Evolutionary conservation across 352 stramenopile species (phyloP), one percentile per base, ranked within the genome.

Genomic region (Thraustochytrium striatum): DNA sequence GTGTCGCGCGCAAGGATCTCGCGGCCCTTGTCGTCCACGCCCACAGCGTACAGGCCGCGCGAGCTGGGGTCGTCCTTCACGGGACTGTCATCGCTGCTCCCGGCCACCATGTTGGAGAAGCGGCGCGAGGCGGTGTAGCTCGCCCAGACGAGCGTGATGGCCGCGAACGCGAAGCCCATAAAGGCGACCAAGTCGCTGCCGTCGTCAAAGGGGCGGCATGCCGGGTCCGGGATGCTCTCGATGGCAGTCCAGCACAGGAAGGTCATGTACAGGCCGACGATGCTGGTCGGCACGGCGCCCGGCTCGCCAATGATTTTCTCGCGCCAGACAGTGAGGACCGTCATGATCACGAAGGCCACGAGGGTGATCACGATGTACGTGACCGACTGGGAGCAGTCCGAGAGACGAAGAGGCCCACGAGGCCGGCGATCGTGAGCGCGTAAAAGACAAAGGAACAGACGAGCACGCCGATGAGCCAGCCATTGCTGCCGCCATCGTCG

Each of bases 221-320:
- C 47, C 21, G 9, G 5, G 25, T 72, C 57, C 19, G 52, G 52
- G 32, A 59, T 81, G 30, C 57, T 79, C 55, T 70, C 59, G 38
- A 57, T 78, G 5, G 70, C 70, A 75, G 55, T 59, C 55, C 55
- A 80, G 21, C 61, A n/a, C 16, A 80, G 44, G 57, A 79, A 80
- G n/a, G 5, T 59, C 5, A 57, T 73, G 57, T 80, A 80, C 19
- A 38, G 8, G 35, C 79, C 44, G 55, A 80, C 70, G 28, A 80
- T 59, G 38, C 35, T 19, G 3, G 52, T 38, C 0, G 70, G 70
- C 35, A 75, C 43, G 28, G 52, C 65, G 39, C 65, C 65, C 7
- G 65, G 43, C 8, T 53, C 50, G 33, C 33, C 65, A 21, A 36
- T 61, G 65, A 75, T 16, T 5, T 28, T 16, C 25, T 75, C 65